phyloP scores from a whole-genome alignment of 164 flowering plant genomes.

The Magnolia sinica region DNA sequence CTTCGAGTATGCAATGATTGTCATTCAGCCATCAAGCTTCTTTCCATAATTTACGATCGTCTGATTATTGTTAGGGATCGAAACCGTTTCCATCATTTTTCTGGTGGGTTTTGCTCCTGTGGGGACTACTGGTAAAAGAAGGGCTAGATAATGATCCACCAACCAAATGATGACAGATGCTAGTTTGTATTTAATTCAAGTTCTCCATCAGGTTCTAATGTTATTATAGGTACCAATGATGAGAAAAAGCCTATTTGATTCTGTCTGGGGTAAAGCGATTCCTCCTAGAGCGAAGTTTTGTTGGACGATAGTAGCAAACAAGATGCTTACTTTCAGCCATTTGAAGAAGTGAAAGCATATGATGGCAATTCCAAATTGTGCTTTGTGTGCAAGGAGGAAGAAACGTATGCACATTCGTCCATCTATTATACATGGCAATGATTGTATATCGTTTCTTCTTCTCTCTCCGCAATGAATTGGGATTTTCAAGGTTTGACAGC shows the following conservation, averaged over 20 bases:
- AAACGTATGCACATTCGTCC: too few relatives aligned
- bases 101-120: conserved; percentile 33
- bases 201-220: not conserved
- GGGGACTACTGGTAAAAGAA: conserved; percentile 30
- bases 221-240: not conserved
- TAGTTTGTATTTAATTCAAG: not conserved
- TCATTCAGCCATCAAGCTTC: conserved; percentile 30
- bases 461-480: too few relatives aligned
- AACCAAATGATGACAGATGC: not conserved
- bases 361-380: too few relatives aligned
- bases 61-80: conserved; percentile 36
- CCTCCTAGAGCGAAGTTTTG: too few relatives aligned
- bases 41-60: conserved; percentile 25
- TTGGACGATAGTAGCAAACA: not conserved
- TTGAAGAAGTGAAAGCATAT: too few relatives aligned
- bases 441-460: too few relatives aligned
- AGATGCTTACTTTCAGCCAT: not conserved
- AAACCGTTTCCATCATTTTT: conserved; percentile 41
- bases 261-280: not conserved
- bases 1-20: conserved; percentile 42
- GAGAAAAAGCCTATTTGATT: not conserved
- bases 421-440: too few relatives aligned
- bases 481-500: too few relatives aligned
- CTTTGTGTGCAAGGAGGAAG: too few relatives aligned
- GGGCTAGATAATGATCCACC: not conserved